These are phyloP conservation scores for Globisporangium acanthophoron DNA, from an alignment of 352 stramenopile genomes.

Conservation along the genomic window DNA sequence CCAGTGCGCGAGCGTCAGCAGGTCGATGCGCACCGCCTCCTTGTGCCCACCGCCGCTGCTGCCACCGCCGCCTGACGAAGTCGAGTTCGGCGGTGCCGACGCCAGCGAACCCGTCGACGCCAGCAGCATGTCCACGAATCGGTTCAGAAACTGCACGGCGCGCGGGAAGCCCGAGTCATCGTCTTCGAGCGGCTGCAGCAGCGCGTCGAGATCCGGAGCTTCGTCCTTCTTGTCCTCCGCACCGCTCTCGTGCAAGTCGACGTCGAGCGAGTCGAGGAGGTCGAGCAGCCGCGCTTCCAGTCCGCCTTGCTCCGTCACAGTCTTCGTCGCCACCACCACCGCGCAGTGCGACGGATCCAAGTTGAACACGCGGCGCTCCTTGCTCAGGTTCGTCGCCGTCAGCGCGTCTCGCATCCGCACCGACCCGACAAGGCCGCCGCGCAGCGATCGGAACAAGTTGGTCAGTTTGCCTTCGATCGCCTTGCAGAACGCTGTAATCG, in stretches of 20 bases:
- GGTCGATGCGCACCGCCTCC: constrained; percentile 34
- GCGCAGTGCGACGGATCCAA: constrained; percentile 66
- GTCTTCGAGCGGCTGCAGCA: constrained; percentile 43
- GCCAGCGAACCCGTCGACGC: constrained; percentile 13
- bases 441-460: constrained; percentile 46
- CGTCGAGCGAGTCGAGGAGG: constrained; percentile 37
- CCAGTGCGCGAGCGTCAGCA: constrained; percentile 56
- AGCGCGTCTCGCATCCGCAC: constrained; percentile 53
- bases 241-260: constrained; percentile 9
- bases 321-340: constrained; percentile 41
- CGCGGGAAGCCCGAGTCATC: constrained; percentile 54
- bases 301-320: constrained; percentile 21
- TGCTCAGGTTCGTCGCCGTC: constrained; percentile 43
- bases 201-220: constrained; percentile 18
- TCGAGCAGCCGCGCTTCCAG: constrained; percentile 31
- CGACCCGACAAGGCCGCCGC: constrained; percentile 43
- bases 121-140: constrained; percentile 56
- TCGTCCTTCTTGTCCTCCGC: constrained; percentile 16
- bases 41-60: constrained; percentile 19
- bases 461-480: constrained; percentile 47
- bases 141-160: constrained; percentile 50
- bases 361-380: constrained; percentile 63
- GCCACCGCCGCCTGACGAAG: not conserved
- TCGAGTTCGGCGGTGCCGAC: constrained; percentile 3
- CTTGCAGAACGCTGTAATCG: constrained; percentile 54